Evolutionary conservation across 164 flowering plant genomes (phyloP), one percentile per base, ranked within the genome.

Genomic region (Vitis amurensis): DNA sequence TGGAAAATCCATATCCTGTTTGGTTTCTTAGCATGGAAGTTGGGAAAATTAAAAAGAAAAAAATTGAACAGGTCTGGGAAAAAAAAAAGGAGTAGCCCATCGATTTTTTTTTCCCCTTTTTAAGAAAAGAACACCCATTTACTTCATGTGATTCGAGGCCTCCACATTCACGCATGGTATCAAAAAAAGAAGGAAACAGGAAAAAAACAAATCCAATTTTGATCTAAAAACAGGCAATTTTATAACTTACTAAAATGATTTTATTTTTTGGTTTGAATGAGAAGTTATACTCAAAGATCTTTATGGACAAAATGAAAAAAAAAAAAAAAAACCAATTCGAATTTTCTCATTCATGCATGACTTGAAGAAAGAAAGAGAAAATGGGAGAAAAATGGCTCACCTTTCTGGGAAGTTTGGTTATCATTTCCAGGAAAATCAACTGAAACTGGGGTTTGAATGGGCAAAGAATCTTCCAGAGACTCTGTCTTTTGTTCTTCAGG

Each of bases 381-480:
- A 53, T 2, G 53, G 13, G 16, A 27, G 27, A 63, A 68, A 48
- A n/a, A 44, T 23, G 13, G 48, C 84, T 51, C 50, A 84, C 87
- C 85, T 59, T 70, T 78, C 2, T 56, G 70, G 58, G 76, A 65
- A 15, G 68, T 62, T 61, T 66, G 78, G 64, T 27, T 72, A 19
- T 50, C 60, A 31, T 66, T 31, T 27, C 52, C 67, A 0, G 63
- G 73, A 55, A 59, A 61, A 51, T 63, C 78, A 15, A 55, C 68
- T 60, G 77, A 55, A 66, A 19, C 61, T 0, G 72, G 67, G 8
- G 69, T 8, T 62, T 63, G 69, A 44, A 13, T 3, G 16, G 79
- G 64, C 27, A 19, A 6, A 27, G 69, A 50, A 52, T 57, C 30
- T 27, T 66, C 57, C 12, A 69, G 55, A 52, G 68, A 67, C 52